Evolutionary conservation across 352 stramenopile species (phyloP).

Genomic region (Phytophthora sp.): DNA sequence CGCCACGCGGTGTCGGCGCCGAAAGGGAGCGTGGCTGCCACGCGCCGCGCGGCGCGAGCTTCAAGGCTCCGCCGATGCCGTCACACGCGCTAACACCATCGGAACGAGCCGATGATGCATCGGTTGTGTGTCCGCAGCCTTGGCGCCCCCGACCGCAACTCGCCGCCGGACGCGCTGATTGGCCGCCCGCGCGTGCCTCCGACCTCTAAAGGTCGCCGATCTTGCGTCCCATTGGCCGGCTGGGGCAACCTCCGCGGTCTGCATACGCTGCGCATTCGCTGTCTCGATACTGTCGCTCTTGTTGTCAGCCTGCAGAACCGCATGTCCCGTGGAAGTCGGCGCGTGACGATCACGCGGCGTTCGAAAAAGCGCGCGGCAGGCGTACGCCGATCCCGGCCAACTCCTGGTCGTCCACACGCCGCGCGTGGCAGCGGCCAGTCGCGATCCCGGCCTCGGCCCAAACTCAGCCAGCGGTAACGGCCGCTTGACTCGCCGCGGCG

Average conservation of each 20-base stretch:
- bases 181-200: too few species aligned
- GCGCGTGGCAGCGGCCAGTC: conserved; percentile 21
- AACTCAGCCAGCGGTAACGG: conserved; percentile 1
- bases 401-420: conserved; percentile 9
- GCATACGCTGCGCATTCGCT: not conserved
- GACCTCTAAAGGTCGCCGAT: too few species aligned
- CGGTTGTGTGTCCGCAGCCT: not conserved
- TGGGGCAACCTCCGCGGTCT: not conserved
- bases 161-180: not conserved
- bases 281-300: not conserved
- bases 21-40: conserved; percentile 7
- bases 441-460: not conserved
- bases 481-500: not conserved
- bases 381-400: conserved; percentile 13
- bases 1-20: conserved; percentile 2
- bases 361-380: conserved; percentile 4
- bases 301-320: not conserved
- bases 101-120: not conserved
- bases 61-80: not conserved
- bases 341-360: not conserved
- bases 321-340: not conserved
- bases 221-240: too few species aligned
- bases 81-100: not conserved
- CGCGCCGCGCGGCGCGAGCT: conserved; percentile 11
- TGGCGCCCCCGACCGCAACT: conserved; percentile 2